Percentiles rank a stretch among this genome's conserved stretches.
phyloP scores from a whole-genome alignment of 2,329 filamentous ascomycete genomes.

The Colletotrichum lindemuthianum region DNA sequence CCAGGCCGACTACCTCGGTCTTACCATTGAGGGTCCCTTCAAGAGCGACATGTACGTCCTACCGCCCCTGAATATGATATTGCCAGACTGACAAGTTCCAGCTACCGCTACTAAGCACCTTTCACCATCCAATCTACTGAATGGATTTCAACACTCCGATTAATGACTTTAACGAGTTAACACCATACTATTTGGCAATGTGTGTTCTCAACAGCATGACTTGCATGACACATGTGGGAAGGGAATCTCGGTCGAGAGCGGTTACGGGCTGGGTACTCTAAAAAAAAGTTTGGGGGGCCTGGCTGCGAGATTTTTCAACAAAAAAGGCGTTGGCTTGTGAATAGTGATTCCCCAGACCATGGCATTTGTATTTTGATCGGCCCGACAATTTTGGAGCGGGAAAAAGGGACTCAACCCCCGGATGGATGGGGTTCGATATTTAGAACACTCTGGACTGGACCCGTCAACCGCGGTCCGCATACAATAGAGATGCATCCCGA shows the following conservation, averaged over 20 bases:
- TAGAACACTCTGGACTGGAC: slow-evolving; percentile 38
- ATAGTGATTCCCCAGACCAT: slow-evolving; percentile 44
- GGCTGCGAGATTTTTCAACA: slow-evolving; percentile 48
- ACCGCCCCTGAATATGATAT: not conserved
- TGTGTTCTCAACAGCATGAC: slow-evolving; percentile 57
- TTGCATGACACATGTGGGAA: slow-evolving; percentile 50
- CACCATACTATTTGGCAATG: slow-evolving; percentile 39
- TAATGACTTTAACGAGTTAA: slow-evolving; percentile 38
- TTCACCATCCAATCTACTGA: slow-evolving; percentile 41
- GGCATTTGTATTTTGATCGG: slow-evolving; percentile 42
- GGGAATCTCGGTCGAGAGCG: slow-evolving; percentile 38
- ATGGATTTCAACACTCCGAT: slow-evolving; percentile 35
- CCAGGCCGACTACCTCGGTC: slow-evolving; percentile 95
- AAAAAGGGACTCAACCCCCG: slow-evolving; percentile 34
- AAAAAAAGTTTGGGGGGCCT: slow-evolving; percentile 42
- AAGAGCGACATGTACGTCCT: slow-evolving; percentile 87
- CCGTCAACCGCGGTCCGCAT: slow-evolving; percentile 56
- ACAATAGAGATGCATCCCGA: slow-evolving; percentile 29
- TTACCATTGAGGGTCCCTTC: slow-evolving; percentile 88
- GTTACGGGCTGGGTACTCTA: slow-evolving; percentile 41
- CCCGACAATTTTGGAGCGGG: slow-evolving; percentile 19
- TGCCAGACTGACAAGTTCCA: slow-evolving; percentile 38
- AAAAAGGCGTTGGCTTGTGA: slow-evolving; percentile 49
- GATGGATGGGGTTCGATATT: slow-evolving; percentile 27
- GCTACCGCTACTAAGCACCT: slow-evolving; percentile 58